Base-by-base conservation (phyloP, 2,329 filamentous ascomycete species). In the Fusarium sp. region DNA sequence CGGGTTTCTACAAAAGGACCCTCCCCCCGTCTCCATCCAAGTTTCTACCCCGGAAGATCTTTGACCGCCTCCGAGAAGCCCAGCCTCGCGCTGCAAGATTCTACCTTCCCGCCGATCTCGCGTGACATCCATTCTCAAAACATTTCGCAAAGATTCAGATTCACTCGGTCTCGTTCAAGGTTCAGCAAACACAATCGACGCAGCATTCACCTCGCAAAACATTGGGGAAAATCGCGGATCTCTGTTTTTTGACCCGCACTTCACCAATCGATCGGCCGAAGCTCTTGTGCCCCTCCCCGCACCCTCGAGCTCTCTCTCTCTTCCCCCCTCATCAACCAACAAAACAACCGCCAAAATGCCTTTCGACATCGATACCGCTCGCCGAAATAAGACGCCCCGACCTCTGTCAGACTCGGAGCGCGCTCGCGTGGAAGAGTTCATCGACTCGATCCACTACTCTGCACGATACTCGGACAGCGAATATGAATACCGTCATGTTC, bases 401-500 rank as follows among this genome's bases (percentile, higher is more conserved):
- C 89, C 92, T 72, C 86, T 99, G 65, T 90, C 92, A 38, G 94
- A 98, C 73, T 85, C 88, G 24, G 96, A 99, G 87, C 91, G 93
- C 75, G 90, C 92, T 75, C 91, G 92, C 69, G 87, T 99, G 67
- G 94, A 98, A 71, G 95, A 98, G 83, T 98, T 94, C 81, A 90
- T 96, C 76, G 95, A 98, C 79, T 90, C 91, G 38, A 99, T 99
- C 78, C 95, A 98, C 84, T 99, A 99, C 85, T 98, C 96, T 59
- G 90, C 93, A 73, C 98, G 96, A 83, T 99, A 99, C 83, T 95
- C 92, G 35, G 96, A 99, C 80, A 92, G 90, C 84, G 90, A 96
- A 83, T 98, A 92, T 84, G 96, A 99, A 85, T 99, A 99, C 85
- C 94, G 96, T 75, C 96, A 99, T 84, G 96, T 99, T 66, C 95